A percentile compares a stretch with the other conserved stretches of the same genome.
These are phyloP conservation scores for Aspergillus hortae DNA, from an alignment of 2,329 filamentous ascomycete genomes.

Conservation along the genomic window DNA sequence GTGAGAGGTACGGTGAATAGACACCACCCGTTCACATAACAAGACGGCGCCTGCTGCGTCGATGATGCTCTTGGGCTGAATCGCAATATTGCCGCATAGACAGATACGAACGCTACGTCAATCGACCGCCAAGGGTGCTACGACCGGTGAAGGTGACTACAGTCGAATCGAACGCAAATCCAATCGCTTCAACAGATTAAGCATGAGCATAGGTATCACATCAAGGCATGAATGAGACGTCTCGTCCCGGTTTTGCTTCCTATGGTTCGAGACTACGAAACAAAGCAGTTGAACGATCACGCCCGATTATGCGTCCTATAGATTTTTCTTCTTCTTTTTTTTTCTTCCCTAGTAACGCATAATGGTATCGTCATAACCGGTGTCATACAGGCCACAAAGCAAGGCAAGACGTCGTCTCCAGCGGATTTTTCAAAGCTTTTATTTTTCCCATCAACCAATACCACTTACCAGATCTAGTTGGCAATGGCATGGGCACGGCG, in stretches of 20 bases:
- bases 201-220: slow-evolving; percentile 28
- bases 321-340: slow-evolving; percentile 21
- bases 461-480: slow-evolving; percentile 40
- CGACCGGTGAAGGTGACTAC: background rate
- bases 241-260: slow-evolving; percentile 27
- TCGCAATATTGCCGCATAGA: background rate
- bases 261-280: slow-evolving; percentile 32
- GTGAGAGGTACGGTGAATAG: background rate
- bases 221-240: slow-evolving; percentile 26
- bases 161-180: background rate
- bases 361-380: slow-evolving; percentile 23
- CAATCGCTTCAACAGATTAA: slow-evolving; percentile 24
- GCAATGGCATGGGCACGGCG: slow-evolving; percentile 69
- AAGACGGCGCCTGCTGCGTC: background rate
- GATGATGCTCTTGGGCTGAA: background rate
- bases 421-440: slow-evolving; percentile 28
- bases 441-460: slow-evolving; percentile 21
- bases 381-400: slow-evolving; percentile 33
- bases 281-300: slow-evolving; percentile 6
- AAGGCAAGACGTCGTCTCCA: slow-evolving; percentile 36
- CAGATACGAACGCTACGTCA: background rate
- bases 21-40: background rate
- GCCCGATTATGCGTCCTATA: slow-evolving; percentile 8
- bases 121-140: background rate
- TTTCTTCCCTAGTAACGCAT: slow-evolving; percentile 14